Base-by-base conservation (phyloP, 2,329 filamentous ascomycete species). In the Talaromyces funiculosus region DNA sequence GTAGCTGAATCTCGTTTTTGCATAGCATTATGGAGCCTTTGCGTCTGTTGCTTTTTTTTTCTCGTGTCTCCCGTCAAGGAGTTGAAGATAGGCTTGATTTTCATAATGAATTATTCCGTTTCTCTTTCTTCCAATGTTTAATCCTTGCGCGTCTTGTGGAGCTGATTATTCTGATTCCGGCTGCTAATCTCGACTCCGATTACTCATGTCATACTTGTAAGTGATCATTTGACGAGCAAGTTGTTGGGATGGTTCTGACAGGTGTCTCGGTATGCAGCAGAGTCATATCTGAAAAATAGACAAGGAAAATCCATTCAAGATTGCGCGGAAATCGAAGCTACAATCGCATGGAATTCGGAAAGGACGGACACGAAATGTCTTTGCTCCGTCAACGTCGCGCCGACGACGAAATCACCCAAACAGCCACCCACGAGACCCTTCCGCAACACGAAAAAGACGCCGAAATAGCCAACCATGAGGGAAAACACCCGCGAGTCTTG, bases 311-410 rank as follows among this genome's bases (percentile, higher is more conserved):
- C 10, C 18, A 7, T 8, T 16, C n/a, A 10, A 31, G 33, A 18
- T 49, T n/a, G 8, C 14, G 16, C 26, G 9, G 4, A 49, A 49
- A 18, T 14, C 8, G 24, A 31, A 33, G 29, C 10, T 51, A 16
- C 4, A 20, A 22, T 51, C 4, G 18, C 5, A 51, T 33, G 29
- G 3, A 14, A 16, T 49, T 38, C 38, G 12, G n/a, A 33, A 35
- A 54, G 20, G 33, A n/a, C 31, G 18, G 24, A 38, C 33, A 38
- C 42, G 40, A 43, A 37, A 61, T 61, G 59, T 40, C 59, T n/a
- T 56, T 43, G 16, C 59, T 61, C 45, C 54, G 59, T n/a, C 59
- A 61, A 7, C 59, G 59, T 20, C 53, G 59, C 18, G 47, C 29
- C 53, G 59, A 56, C 37, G 45, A 40, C 35, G 45, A 58, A 58